Evolutionary conservation across 2,329 filamentous ascomycete genomes (phyloP).

Genomic region (Colletotrichum lindemuthianum): DNA sequence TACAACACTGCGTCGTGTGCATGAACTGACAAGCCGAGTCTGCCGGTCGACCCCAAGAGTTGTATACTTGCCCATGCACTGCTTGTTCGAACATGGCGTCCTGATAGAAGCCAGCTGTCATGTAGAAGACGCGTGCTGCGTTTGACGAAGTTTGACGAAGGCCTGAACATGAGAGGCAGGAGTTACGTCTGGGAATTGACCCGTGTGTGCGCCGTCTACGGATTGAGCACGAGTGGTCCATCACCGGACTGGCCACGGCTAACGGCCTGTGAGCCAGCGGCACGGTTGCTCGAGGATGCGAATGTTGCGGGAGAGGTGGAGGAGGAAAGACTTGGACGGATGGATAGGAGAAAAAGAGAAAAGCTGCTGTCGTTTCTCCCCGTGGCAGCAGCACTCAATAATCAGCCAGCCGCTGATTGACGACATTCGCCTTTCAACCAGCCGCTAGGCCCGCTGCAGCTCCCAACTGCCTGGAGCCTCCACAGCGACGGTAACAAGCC

Average conservation of each 20-base stretch:
- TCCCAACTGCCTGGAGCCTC: slow-evolving; percentile 16
- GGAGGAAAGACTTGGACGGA: neutral
- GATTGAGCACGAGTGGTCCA: neutral
- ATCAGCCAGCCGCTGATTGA: slow-evolving; percentile 4
- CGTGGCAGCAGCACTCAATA: slow-evolving; percentile 4
- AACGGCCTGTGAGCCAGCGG: neutral
- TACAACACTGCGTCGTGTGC: too few relatives aligned
- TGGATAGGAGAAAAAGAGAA: neutral
- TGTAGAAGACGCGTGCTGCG: too few relatives aligned
- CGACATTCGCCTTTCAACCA: neutral
- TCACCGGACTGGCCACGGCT: neutral
- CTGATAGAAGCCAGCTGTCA: too few relatives aligned
- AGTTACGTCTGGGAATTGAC: too few relatives aligned
- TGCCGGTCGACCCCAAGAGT: too few relatives aligned
- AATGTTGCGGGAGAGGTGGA: neutral
- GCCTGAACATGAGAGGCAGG: too few relatives aligned
- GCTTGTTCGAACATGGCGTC: too few relatives aligned
- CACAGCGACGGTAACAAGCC: slow-evolving; percentile 5
- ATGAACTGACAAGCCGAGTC: too few relatives aligned
- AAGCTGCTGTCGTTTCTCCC: neutral
- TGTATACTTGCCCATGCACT: too few relatives aligned
- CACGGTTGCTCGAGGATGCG: slow-evolving; percentile 5
- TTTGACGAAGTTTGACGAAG: too few relatives aligned
- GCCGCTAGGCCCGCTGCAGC: slow-evolving; percentile 2
- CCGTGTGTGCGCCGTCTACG: too few relatives aligned